Base-by-base conservation (phyloP, 2,329 filamentous ascomycete genomes). In the Cordyceps cicadae region DNA sequence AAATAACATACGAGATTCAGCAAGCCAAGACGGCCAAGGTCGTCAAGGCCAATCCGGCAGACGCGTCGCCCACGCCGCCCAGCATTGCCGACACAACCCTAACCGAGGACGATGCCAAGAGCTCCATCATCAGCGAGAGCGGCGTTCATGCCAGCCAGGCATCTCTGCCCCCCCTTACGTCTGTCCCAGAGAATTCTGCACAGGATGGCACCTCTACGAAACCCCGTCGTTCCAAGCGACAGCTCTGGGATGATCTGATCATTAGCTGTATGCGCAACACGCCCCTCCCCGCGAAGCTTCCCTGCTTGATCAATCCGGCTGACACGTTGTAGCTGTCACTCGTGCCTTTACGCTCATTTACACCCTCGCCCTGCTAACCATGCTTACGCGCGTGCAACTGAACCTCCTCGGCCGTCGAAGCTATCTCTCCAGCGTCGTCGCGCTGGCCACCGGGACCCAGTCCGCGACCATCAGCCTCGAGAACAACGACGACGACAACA, bases 181-280 rank as follows among this genome's bases (percentile, higher is more conserved):
- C 62, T 49, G 54, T 64, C 19, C 66, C 64, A 9, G 68, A 70
- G 59, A 77, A 73, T n/a, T 17, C 39, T 15, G 15, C 39, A 15
- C 39, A 43, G n/a, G 77, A 76, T 64, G 79, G 58, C 70, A 63
- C 58, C 71, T 69, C 71, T 62, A 90, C 39, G 15, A 43, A 86
- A 72, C 66, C 76, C 29, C 80, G 78, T 66, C 92, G 88, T 76
- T 91, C 87, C 63, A 97, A 97, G 81, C 85, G 90, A 54, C 92
- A 97, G 76, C 79, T 99, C 50, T 99, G 94, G 94, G 92, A 95
- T 72, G 93, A 99, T 70, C 83, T 99, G 74, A 97, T 96, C 70
- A 96, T 97, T 67, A 92, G 88, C 76, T 92, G 92, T 95, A 76
- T 71, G 88, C 79, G 12, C 21, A 52, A 21, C 32, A 29, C 6